A percentile compares a stretch with the other conserved stretches of the same genome.
phyloP scores from a whole-genome alignment of 306 rosid species.

The Castanopsis chinensis region DNA sequence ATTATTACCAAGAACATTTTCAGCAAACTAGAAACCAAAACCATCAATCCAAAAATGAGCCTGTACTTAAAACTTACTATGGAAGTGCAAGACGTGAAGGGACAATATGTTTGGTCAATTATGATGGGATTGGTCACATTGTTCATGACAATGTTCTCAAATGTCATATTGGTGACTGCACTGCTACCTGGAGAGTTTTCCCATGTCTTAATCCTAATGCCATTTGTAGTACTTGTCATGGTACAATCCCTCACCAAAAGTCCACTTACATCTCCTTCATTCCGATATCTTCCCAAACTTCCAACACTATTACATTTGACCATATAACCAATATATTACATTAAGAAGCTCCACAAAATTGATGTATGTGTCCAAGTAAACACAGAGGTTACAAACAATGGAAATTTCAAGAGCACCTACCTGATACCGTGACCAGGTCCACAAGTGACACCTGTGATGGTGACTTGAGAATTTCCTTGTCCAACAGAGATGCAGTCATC shows the following conservation, averaged over 20 bases:
- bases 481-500: slow-evolving; percentile 55
- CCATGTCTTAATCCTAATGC: slow-evolving; percentile 54
- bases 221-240: slow-evolving; percentile 42
- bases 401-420: slow-evolving; percentile 22
- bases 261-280: slow-evolving; percentile 45
- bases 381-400: background rate
- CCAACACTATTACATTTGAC: slow-evolving; percentile 28
- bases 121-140: slow-evolving; percentile 55
- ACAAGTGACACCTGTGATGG: slow-evolving; percentile 33
- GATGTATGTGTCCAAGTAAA: background rate
- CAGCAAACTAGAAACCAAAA: background rate
- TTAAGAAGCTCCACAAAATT: background rate
- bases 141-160: slow-evolving; percentile 46
- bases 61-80: slow-evolving; percentile 20
- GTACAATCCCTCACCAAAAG: slow-evolving; percentile 38
- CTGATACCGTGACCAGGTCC: slow-evolving; percentile 63
- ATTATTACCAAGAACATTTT: background rate
- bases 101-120: slow-evolving; percentile 46
- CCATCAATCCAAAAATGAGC: background rate
- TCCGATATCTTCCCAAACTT: slow-evolving; percentile 47
- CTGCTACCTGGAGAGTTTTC: slow-evolving; percentile 46
- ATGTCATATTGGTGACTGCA: slow-evolving; percentile 48
- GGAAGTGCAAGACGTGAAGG: slow-evolving; percentile 34
- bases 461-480: slow-evolving; percentile 45
- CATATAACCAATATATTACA: background rate